Percentiles rank a stretch among this genome's conserved stretches.
Evolutionary conservation across 495 filamentous ascomycete species (phyloP).

Genomic region (Daldinia concentrica): DNA sequence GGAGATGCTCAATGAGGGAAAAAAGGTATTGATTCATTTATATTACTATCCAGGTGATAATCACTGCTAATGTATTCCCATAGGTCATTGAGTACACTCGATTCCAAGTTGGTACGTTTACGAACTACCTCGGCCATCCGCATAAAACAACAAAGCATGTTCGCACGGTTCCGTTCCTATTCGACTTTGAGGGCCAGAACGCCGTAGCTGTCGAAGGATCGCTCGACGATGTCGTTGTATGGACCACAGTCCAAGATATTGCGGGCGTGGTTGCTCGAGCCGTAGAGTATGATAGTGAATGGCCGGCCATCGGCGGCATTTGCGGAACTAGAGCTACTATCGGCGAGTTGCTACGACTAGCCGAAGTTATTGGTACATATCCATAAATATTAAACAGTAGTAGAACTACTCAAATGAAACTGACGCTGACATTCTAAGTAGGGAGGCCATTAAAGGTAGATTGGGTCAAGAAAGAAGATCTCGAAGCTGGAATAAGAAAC

Average conservation of each 20-base stretch:
- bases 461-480: conserved; percentile 53
- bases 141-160: conserved; percentile 58
- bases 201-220: conserved; percentile 55
- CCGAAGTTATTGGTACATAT: conserved; percentile 57
- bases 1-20: conserved; percentile 58
- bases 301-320: conserved; percentile 64
- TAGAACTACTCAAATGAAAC: conserved; percentile 16
- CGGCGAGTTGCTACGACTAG: conserved; percentile 53
- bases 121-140: conserved; percentile 61
- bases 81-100: conserved; percentile 65
- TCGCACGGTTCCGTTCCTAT: conserved; percentile 42
- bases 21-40: conserved; percentile 47
- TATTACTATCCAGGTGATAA: not conserved
- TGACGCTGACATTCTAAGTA: conserved; percentile 1
- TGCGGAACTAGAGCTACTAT: conserved; percentile 53
- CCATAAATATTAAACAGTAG: not conserved
- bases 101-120: conserved; percentile 63
- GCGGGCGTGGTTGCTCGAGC: conserved; percentile 58
- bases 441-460: conserved; percentile 53
- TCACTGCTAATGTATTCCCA: not conserved
- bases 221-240: conserved; percentile 50
- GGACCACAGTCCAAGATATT: conserved; percentile 60
- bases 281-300: conserved; percentile 62
- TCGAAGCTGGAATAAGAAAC: conserved; percentile 51
- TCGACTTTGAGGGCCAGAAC: conserved; percentile 59